Evolutionary conservation across 2,329 filamentous ascomycete genomes (phyloP), one percentile per base, ranked within the genome.

Genomic region (Akanthomyces dipterigenus): DNA sequence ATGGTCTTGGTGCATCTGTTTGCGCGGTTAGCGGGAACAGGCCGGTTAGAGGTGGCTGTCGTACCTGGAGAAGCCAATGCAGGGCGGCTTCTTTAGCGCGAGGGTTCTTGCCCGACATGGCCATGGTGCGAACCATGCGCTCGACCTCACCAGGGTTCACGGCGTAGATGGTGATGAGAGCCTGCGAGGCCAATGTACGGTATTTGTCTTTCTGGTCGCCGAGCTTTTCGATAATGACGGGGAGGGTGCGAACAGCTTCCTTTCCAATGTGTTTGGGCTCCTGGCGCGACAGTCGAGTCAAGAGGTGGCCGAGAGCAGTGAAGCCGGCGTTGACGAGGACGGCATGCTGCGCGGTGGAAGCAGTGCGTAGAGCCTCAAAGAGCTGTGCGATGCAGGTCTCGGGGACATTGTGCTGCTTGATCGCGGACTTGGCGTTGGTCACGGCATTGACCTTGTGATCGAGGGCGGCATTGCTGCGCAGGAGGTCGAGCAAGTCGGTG

Each of bases 381-480:
- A 96, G 85, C 62, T 85, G 80, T 28, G 85, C 76, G 67, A 96
- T 83, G 68, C 82, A 84, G 60, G 76, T 75, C 66, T 96, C 91
- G 63, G 91, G 91, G 50, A 96, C 90, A 77, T 92, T 92, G 72
- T 90, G 88, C 75, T 96, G 92, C 75, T 96, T 96, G 80, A 96
- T 96, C 72, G 87, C 85, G 48, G 90, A 92, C 76, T 96, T 96
- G 75, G 93, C 80, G 69, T 79, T 81, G 63, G 86, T 90, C 67
- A 96, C 84, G 59, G 84, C 82, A 65, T 85, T 80, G 65, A 91
- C 82, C 72, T 92, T 92, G 56, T 81, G 76, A 69, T 93, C 89
- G 67, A 90, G 79, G 54, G 85, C 81, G 42, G 83, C 81, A 67
- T 90, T 88, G 67, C 84, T 82, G 72, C 77, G 78, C 60, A 86